A percentile compares a stretch with the other conserved stretches of the same genome.
Evolutionary conservation across 306 rosid species (phyloP).

Genomic region (Corylus heterophylla): DNA sequence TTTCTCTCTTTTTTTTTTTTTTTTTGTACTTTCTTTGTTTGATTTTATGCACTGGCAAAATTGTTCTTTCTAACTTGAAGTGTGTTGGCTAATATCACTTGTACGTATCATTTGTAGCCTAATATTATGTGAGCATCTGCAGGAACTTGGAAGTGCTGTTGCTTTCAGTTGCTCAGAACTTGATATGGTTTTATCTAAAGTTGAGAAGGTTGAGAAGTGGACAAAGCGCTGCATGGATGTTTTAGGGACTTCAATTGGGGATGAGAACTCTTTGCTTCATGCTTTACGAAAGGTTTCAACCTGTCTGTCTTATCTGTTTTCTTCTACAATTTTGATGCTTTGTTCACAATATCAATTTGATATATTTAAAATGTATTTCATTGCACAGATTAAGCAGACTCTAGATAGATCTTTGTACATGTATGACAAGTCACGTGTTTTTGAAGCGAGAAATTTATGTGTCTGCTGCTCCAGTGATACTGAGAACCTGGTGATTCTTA

Average conservation of each 20-base stretch:
- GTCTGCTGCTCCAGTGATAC: slow-evolving; percentile 51
- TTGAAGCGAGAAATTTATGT: slow-evolving; percentile 40
- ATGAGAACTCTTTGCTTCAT: slow-evolving; percentile 51
- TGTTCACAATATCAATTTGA: neutral
- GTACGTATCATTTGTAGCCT: slow-evolving; percentile 17
- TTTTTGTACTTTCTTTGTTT: neutral
- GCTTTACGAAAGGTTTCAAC: slow-evolving; percentile 65
- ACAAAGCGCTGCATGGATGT: slow-evolving; percentile 52
- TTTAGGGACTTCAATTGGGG: slow-evolving; percentile 45
- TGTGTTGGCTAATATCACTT: neutral
- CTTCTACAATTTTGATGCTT: slow-evolving; percentile 16
- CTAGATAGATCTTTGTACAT: slow-evolving; percentile 63
- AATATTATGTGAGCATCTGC: slow-evolving; percentile 36
- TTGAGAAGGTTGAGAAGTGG: slow-evolving; percentile 88
- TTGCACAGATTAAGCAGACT: slow-evolving; percentile 60
- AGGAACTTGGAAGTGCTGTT: slow-evolving; percentile 66
- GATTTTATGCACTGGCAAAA: neutral
- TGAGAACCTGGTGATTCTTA: slow-evolving; percentile 47
- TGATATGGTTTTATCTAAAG: slow-evolving; percentile 63
- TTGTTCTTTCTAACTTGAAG: neutral
- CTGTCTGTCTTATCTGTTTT: neutral
- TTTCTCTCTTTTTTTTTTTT: too few relatives aligned
- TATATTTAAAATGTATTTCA: slow-evolving; percentile 21
- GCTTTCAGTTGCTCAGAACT: slow-evolving; percentile 77
- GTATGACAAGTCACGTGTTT: slow-evolving; percentile 44